Conservation (phyloP, 2,329 filamentous ascomycete genomes). For the Ophiostoma quercus region DNA sequence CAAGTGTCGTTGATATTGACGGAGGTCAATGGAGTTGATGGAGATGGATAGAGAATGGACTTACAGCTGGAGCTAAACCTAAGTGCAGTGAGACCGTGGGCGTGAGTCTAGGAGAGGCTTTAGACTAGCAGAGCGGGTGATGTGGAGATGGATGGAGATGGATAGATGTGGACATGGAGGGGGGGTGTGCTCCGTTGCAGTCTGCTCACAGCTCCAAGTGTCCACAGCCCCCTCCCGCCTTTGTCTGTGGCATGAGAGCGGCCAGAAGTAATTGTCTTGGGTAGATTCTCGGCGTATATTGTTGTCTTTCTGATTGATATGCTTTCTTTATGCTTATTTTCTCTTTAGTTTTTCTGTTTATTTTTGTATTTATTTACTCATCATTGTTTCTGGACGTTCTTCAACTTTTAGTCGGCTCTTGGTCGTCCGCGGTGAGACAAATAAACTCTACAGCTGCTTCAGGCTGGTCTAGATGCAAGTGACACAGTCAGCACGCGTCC, state of each 20-base stretch:
- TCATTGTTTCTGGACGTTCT: not conserved
- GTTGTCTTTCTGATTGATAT: not conserved
- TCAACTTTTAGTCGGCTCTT: not conserved
- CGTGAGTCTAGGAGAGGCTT: not conserved
- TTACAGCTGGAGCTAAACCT: not conserved
- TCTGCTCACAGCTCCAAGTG: not conserved
- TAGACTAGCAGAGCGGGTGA: not conserved
- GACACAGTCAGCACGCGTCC: not conserved
- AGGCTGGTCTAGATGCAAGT: not conserved
- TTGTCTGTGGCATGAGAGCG: conserved; percentile 8
- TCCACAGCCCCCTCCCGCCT: not conserved
- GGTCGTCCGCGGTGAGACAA: not conserved
- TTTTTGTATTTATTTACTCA: not conserved
- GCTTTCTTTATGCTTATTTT: not conserved
- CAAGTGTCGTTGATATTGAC: not conserved
- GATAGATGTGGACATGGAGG: not conserved
- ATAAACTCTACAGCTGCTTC: not conserved
- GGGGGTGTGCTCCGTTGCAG: not conserved
- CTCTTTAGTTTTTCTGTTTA: not conserved
- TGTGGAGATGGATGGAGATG: not conserved
- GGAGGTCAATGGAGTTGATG: no score
- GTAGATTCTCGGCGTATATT: not conserved
- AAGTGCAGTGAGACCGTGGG: not conserved
- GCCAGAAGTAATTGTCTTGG: not conserved
- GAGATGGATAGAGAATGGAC: not conserved